Conservation (phyloP, 1,284 basidiomycete species). For the Stereum hirsutum region DNA sequence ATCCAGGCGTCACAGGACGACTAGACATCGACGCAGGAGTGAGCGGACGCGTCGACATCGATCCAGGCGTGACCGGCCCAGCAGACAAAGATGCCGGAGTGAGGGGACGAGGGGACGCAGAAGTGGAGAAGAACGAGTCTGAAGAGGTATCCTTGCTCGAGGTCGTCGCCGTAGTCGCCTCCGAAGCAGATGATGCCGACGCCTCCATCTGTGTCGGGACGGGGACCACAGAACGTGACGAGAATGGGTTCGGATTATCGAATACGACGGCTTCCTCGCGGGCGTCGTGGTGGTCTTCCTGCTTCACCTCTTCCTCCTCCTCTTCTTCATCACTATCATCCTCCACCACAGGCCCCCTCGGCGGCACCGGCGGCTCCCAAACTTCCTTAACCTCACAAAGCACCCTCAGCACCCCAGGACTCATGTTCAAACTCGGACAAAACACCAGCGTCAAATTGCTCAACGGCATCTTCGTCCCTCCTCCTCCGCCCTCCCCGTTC, state of each 20-base stretch:
- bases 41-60: no score
- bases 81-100: no score
- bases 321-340: conserved; percentile 4
- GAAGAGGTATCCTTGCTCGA: no score
- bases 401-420: conserved; percentile 60
- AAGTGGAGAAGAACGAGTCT: no score
- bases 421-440: conserved; percentile 75
- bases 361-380: conserved; percentile 35
- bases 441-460: conserved; percentile 75
- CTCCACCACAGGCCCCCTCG: conserved; percentile 2
- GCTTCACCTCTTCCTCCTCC: neutral
- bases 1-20: no score
- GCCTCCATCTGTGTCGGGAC: no score
- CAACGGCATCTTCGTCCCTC: conserved; percentile 78
- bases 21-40: no score
- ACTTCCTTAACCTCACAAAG: conserved; percentile 64
- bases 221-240: conserved; percentile 2
- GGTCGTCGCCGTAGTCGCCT: no score
- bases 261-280: neutral
- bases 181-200: no score
- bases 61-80: no score
- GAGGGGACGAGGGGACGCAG: no score
- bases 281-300: neutral
- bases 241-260: neutral
- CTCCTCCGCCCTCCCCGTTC: no score